Base-by-base conservation (phyloP, 2,329 filamentous ascomycete species). In the Hirsutella minnesotensis region DNA sequence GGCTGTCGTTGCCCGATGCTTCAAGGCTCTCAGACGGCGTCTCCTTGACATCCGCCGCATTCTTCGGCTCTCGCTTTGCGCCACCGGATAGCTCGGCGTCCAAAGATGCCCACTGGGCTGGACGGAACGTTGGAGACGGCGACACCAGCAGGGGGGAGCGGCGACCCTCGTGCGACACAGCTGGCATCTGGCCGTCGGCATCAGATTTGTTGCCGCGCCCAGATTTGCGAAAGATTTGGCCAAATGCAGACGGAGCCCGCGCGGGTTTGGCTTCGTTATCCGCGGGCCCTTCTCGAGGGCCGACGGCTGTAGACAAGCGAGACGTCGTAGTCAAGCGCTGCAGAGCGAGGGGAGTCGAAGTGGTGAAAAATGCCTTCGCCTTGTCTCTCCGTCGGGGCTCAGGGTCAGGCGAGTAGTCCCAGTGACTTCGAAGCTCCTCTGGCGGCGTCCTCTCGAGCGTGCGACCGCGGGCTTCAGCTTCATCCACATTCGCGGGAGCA, bases 161-260 rank as follows among this genome's bases (percentile, higher is more conserved):
- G 15, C 15, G 15, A 3, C 16, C 33, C n/a, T n/a, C 4, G 3
- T n/a, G 33, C 5, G 33, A 18, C 33, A 3, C 15, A 8, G 15
- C 33, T 16, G 9, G 5, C 5, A 18, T n/a, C 9, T 3, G 18
- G 33, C 35, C 22, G 19, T 36, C 24, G 34, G 38, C 44, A 1
- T 43, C 42, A 21, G 51, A 29, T 5, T 54, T 54, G 27, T 50
- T 47, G 24, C 7, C 24, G 31, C 49, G 50, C 20, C 46, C 46
- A 29, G 51, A 50, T 30, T 51, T 58, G 18, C 55, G 54, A 35
- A 60, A 53, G 8, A 60, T 41, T 21, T 43, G 49, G 4, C 52
- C 42, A 12, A 60, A 47, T 1, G 50, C 37, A 1, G 53, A 49
- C 16, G 56, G 51, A n/a, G 49, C 53, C 31, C 47, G 47, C 21